Conservation (phyloP, 768 basidiomycete species). For the Stropharia rugosoannulata region DNA sequence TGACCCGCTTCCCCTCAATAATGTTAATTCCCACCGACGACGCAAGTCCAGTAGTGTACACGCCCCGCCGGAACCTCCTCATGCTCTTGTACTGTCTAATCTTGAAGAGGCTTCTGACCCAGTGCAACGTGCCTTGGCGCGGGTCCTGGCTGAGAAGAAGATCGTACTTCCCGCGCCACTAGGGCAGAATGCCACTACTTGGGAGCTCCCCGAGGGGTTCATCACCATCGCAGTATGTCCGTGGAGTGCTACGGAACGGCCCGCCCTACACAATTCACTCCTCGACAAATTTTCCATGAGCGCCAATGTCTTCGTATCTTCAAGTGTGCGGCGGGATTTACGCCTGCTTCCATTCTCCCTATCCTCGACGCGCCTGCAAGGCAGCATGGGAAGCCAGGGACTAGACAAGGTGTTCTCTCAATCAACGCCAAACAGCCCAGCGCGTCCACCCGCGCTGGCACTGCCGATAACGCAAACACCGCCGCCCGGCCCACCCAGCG, state of each 20-base stretch:
- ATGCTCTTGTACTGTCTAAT: conserved; percentile 66
- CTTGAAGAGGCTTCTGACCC: conserved; percentile 58
- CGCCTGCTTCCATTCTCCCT: conserved; percentile 27
- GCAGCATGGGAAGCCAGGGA: background rate
- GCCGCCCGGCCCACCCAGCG: conserved; percentile 4
- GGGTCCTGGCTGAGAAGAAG: conserved; percentile 49
- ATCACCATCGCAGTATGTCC: conserved; percentile 74
- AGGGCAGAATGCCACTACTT: conserved; percentile 37
- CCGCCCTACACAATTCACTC: conserved; percentile 60
- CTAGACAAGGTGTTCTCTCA: conserved; percentile 25
- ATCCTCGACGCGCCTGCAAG: conserved; percentile 8
- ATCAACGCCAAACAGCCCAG: conserved; percentile 29
- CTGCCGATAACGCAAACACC: conserved; percentile 26
- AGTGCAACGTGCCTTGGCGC: conserved; percentile 58
- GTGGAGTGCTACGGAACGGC: conserved; percentile 61
- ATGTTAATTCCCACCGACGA: background rate
- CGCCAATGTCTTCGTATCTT: conserved; percentile 51
- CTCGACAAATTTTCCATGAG: conserved; percentile 83
- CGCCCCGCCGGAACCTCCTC: conserved; percentile 39
- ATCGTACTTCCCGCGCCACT: conserved; percentile 42
- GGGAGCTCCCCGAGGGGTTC: conserved; percentile 68
- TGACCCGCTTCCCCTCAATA: conserved; percentile 26
- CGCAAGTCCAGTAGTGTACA: background rate
- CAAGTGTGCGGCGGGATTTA: conserved; percentile 37
- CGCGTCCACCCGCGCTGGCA: conserved; percentile 20